phyloP scores from a whole-genome alignment of 106 monocot genomes.

The Dioscorea zingiberensis region DNA sequence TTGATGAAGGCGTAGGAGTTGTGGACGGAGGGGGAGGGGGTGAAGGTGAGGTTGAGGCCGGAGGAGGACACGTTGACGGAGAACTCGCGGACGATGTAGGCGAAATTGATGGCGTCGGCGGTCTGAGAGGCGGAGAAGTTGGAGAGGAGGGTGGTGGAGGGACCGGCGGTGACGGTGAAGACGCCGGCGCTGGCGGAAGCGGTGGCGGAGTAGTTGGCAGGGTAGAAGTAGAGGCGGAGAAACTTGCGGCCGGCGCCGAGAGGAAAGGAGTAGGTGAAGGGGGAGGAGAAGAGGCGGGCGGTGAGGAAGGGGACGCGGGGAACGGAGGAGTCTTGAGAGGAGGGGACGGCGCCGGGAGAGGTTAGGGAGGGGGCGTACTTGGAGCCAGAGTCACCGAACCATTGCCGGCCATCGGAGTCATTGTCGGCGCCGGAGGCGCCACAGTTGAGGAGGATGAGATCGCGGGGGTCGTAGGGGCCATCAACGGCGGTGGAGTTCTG shows the following conservation, averaged over 20 bases:
- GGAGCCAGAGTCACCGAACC: slow-evolving; percentile 35
- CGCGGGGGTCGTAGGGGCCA: slow-evolving; percentile 17
- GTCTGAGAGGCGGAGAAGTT: slow-evolving; percentile 68
- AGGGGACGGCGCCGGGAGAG: neutral
- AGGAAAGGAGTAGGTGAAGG: slow-evolving; percentile 69
- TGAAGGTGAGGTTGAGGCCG: slow-evolving; percentile 56
- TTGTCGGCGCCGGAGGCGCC: slow-evolving; percentile 11
- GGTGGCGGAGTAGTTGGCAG: slow-evolving; percentile 28
- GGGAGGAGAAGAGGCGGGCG: slow-evolving; percentile 57
- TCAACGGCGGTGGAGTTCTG: slow-evolving; percentile 2
- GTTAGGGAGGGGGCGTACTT: slow-evolving; percentile 16
- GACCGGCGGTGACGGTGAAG: slow-evolving; percentile 55
- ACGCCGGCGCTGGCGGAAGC: slow-evolving; percentile 22
- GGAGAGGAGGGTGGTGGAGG: slow-evolving; percentile 40
- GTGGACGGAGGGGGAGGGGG: slow-evolving; percentile 29
- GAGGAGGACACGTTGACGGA: slow-evolving; percentile 41
- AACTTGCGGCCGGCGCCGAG: slow-evolving; percentile 50
- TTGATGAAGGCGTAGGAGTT: slow-evolving; percentile 69
- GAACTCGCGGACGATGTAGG: slow-evolving; percentile 48
- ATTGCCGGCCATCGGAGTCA: slow-evolving; percentile 20
- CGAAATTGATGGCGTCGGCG: slow-evolving; percentile 33
- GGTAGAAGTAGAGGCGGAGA: slow-evolving; percentile 75
- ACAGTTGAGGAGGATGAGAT: slow-evolving; percentile 34
- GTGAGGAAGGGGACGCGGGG: slow-evolving; percentile 32
- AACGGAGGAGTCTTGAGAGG: slow-evolving; percentile 18